phyloP scores from a whole-genome alignment of 306 rosid genomes.

The Dalbergia oliveri region DNA sequence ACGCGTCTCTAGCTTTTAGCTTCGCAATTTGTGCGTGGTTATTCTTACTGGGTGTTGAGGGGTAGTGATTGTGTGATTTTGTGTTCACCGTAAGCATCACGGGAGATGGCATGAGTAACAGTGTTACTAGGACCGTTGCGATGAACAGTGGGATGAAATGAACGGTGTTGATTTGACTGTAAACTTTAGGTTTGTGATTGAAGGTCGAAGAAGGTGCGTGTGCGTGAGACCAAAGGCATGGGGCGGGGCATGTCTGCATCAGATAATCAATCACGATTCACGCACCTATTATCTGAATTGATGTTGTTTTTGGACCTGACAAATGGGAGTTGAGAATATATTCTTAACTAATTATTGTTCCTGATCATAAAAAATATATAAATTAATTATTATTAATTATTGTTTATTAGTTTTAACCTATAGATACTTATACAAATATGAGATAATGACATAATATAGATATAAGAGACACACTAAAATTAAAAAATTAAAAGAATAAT shows the following conservation, averaged over 20 bases:
- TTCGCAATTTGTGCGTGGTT: neutral
- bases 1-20: slow-evolving; percentile 39
- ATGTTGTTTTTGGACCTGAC: neutral
- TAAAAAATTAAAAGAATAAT: too few species aligned
- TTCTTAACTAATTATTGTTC: too few species aligned
- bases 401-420: too few species aligned
- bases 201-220: neutral
- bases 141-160: neutral
- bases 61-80: neutral
- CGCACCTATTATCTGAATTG: slow-evolving; percentile 1
- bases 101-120: neutral
- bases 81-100: neutral
- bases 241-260: slow-evolving; percentile 36
- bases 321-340: neutral
- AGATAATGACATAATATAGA: too few species aligned
- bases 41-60: neutral
- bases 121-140: neutral
- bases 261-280: slow-evolving; percentile 12
- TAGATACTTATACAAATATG: too few species aligned
- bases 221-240: neutral
- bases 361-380: too few species aligned
- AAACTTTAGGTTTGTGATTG: neutral
- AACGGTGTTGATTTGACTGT: slow-evolving; percentile 29
- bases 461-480: too few species aligned
- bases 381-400: too few species aligned